Evolutionary conservation across 768 basidiomycete species (phyloP).

Genomic region (Xanthoconium purpureum): DNA sequence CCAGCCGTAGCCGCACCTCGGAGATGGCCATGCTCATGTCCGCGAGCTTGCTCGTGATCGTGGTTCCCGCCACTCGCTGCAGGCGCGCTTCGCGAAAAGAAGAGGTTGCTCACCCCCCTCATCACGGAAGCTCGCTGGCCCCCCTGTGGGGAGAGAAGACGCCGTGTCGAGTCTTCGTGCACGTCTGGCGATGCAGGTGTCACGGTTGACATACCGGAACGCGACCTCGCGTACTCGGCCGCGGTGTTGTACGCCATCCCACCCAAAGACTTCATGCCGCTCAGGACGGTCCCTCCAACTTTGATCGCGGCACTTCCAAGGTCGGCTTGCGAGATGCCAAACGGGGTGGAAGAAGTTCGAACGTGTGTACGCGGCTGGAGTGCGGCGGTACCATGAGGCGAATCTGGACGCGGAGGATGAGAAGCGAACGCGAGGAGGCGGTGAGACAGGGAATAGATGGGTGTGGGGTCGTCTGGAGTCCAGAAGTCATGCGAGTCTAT

Average conservation of each 20-base stretch:
- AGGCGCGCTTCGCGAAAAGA: slow-evolving; percentile 54
- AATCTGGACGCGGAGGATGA: slow-evolving; percentile 30
- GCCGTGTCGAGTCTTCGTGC: not conserved
- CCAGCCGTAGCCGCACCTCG: slow-evolving; percentile 11
- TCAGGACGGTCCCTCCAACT: slow-evolving; percentile 57
- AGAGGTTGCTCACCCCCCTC: slow-evolving; percentile 35
- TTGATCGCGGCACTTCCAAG: slow-evolving; percentile 54
- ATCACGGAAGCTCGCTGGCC: slow-evolving; percentile 26
- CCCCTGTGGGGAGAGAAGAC: slow-evolving; percentile 20
- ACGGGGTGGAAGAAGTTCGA: slow-evolving; percentile 22
- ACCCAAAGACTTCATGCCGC: slow-evolving; percentile 51
- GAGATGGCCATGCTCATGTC: slow-evolving; percentile 6
- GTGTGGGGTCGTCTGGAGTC: slow-evolving; percentile 31
- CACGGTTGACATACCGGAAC: slow-evolving; percentile 15
- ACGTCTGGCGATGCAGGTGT: slow-evolving; percentile 10
- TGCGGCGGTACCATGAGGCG: slow-evolving; percentile 14
- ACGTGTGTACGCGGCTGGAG: slow-evolving; percentile 22
- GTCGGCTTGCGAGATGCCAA: slow-evolving; percentile 46
- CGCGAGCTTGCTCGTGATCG: slow-evolving; percentile 8
- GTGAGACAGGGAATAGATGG: slow-evolving; percentile 47
- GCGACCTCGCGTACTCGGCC: slow-evolving; percentile 37
- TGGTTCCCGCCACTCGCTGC: slow-evolving; percentile 25
- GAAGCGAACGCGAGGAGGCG: slow-evolving; percentile 63
- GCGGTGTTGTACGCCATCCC: slow-evolving; percentile 50
- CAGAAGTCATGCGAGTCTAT: slow-evolving; percentile 27